These are phyloP conservation scores for Ophiostoma sp. DNA, from an alignment of 2,329 filamentous ascomycete species.

Conservation along the genomic window DNA sequence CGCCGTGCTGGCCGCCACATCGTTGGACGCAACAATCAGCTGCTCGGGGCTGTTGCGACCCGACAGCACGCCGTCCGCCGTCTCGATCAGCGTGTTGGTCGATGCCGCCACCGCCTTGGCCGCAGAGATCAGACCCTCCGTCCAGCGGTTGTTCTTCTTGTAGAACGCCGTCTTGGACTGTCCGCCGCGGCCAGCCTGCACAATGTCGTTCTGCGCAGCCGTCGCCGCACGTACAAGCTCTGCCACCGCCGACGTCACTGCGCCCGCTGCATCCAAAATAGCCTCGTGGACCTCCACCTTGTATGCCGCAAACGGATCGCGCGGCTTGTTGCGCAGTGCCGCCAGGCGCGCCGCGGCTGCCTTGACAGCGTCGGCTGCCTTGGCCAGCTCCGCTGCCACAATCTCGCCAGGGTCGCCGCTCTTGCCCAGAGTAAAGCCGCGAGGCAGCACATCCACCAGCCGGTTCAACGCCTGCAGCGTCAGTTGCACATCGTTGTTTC, in stretches of 20 bases:
- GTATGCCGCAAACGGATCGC: slow-evolving; percentile 91
- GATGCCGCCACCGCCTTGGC: slow-evolving; percentile 92
- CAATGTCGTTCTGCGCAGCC: slow-evolving; percentile 90
- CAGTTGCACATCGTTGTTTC: slow-evolving; percentile 92
- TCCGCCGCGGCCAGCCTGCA: slow-evolving; percentile 81
- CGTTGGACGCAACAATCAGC: slow-evolving; percentile 94
- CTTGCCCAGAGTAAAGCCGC: slow-evolving; percentile 74
- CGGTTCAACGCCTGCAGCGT: slow-evolving; percentile 92
- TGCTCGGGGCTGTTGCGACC: slow-evolving; percentile 92
- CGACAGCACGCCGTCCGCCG: slow-evolving; percentile 89
- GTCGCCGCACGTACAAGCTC: slow-evolving; percentile 93
- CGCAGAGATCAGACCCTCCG: slow-evolving; percentile 91
- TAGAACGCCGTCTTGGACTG: slow-evolving; percentile 91
- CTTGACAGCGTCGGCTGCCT: slow-evolving; percentile 91
- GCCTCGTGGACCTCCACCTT: slow-evolving; percentile 94
- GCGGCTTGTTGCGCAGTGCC: slow-evolving; percentile 93
- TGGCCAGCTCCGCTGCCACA: slow-evolving; percentile 84
- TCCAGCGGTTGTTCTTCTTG: slow-evolving; percentile 99
- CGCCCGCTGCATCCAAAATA: slow-evolving; percentile 86
- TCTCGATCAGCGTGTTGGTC: slow-evolving; percentile 96
- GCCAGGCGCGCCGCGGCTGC: slow-evolving; percentile 83
- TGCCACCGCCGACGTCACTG: slow-evolving; percentile 89
- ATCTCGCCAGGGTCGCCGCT: slow-evolving; percentile 87
- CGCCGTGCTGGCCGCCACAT: slow-evolving; percentile 91
- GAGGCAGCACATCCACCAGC: slow-evolving; percentile 84